Percentiles rank a stretch among this genome's conserved stretches.
Conservation (phyloP, 2,329 filamentous ascomycete species). For the Trichoderma hamatum region DNA sequence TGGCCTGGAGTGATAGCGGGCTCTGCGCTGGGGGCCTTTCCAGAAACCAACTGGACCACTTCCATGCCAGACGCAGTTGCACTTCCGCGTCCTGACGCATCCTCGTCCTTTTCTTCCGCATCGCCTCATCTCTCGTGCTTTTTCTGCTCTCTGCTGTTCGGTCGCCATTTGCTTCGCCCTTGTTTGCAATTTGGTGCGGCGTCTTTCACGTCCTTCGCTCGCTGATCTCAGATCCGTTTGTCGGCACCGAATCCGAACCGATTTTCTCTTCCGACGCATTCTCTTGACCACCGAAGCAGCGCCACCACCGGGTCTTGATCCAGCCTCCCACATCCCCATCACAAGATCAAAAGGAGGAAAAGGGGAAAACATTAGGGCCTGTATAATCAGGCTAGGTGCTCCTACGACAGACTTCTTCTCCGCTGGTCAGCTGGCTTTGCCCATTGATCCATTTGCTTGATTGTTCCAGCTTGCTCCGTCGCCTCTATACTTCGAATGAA, state of each 20-base stretch:
- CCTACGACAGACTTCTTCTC: neutral
- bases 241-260: conserved; percentile 11
- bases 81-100: conserved; percentile 18
- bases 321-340: conserved; percentile 13
- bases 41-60: conserved; percentile 21
- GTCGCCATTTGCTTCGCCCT: neutral
- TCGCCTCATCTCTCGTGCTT: neutral
- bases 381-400: neutral
- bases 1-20: conserved; percentile 19
- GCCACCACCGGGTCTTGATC: conserved; percentile 6
- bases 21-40: conserved; percentile 23
- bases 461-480: neutral
- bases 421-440: neutral
- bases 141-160: neutral
- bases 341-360: neutral
- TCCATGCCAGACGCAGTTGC: conserved; percentile 14
- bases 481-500: conserved; percentile 34
- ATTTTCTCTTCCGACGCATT: neutral
- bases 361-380: neutral
- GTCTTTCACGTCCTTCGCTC: conserved; percentile 2
- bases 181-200: conserved; percentile 3
- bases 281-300: conserved; percentile 16
- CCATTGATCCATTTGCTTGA: conserved; percentile 1
- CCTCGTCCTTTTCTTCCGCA: conserved; percentile 8
- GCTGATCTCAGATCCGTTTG: neutral